These are phyloP conservation scores for Starmera pachycereana DNA, from an alignment of 805 yeast genomes.

Conservation along the genomic window DNA sequence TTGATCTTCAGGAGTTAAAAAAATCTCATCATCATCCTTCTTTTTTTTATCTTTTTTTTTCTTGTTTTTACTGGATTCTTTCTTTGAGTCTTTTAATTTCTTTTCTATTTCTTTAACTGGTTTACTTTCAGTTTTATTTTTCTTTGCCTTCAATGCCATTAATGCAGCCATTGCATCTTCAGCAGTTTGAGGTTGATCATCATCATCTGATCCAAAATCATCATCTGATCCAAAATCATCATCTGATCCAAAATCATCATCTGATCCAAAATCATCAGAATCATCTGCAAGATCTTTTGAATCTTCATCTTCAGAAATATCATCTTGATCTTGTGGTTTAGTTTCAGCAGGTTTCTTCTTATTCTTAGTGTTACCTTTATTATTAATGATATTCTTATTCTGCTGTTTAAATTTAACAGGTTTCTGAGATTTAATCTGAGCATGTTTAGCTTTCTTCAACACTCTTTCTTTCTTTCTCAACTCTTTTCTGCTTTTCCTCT, in stretches of 20 bases:
- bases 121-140: constrained; percentile 6
- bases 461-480: constrained; percentile 29
- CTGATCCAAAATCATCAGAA: constrained; percentile 11
- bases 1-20: constrained; percentile 33
- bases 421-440: constrained; percentile 1
- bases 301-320: constrained; percentile 15
- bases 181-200: constrained; percentile 23
- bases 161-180: constrained; percentile 36
- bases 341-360: constrained; percentile 1
- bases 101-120: constrained; percentile 14
- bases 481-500: constrained; percentile 29
- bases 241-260: constrained; percentile 11
- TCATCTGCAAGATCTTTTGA: no score
- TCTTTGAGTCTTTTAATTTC: constrained; percentile 20
- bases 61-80: constrained; percentile 20
- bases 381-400: constrained; percentile 24
- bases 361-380: constrained; percentile 7
- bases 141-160: constrained; percentile 28
- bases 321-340: constrained; percentile 16
- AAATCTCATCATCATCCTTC: constrained; percentile 8
- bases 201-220: constrained; percentile 11
- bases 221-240: constrained; percentile 4
- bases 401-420: constrained; percentile 24
- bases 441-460: constrained; percentile 22
- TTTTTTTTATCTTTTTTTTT: constrained; percentile 5